Evolutionary conservation across 495 filamentous ascomycete species (phyloP), one percentile per base, ranked within the genome.

Genomic region (Oleoguttula mirabilis): DNA sequence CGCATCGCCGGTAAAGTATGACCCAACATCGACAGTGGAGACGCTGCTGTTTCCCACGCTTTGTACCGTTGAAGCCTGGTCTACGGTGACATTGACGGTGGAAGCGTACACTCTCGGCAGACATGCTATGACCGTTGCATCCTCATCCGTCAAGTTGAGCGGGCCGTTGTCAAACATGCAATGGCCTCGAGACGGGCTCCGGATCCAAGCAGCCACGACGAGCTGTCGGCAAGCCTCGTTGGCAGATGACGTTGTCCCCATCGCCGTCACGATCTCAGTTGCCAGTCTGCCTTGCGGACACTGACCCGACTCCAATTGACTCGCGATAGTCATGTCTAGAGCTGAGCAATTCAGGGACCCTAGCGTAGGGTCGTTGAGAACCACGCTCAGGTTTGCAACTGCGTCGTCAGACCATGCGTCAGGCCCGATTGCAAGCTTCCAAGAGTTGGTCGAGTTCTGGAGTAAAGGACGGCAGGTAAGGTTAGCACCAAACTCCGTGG

Each of bases 181-280:
- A 7, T 7, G 7, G 7, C 25, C 25, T n/a, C n/a, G n/a, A n/a
- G 7, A 7, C n/a, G 25, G 25, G 25, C 25, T 7, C 25, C 23
- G 38, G 12, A 31, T 30, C 38, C 38, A 41, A n/a, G 20, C 38
- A 19, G 22, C 38, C 4, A 41, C 12, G 4, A 41, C 30, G 38
- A 22, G 24, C 21, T 41, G 21, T 19, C 25, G 20, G 25, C 38
- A 41, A 11, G 38, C 38, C 14, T 55, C 8, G 6, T 35, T 21
- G 15, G 31, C 24, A 21, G 19, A 7, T 14, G 16, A 14, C 25
- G 25, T 7, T 7, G 25, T 7, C 7, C n/a, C 7, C 25, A 17
- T 35, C 15, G 25, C 7, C 25, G n/a, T 7, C 7, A 28, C 25
- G 7, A 28, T 7, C 25, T 28, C 25, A 7, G n/a, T 7, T n/a